Evolutionary conservation across 768 basidiomycete genomes (phyloP).

Genomic region (Mycena haematopus): DNA sequence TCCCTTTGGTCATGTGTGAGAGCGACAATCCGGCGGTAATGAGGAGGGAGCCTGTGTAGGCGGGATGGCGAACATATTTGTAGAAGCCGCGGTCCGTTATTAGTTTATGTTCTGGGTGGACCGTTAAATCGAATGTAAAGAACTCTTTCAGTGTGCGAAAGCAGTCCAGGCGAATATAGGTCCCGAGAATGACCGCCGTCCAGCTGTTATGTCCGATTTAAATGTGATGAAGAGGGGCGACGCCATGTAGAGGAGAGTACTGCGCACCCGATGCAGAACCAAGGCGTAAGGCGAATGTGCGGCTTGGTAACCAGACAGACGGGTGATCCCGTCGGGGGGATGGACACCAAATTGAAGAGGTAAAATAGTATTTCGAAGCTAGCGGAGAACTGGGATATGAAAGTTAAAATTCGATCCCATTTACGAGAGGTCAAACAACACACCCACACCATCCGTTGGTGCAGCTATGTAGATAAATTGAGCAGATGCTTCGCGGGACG

Average conservation of each 20-base stretch:
- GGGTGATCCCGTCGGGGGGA: constrained; percentile 40
- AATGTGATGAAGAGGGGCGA: not conserved
- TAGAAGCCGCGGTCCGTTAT: constrained; percentile 50
- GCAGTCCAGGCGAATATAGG: constrained; percentile 50
- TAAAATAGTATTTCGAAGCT: constrained; percentile 42
- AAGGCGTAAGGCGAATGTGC: constrained; percentile 40
- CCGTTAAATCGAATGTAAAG: constrained; percentile 57
- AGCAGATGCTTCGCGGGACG: constrained; percentile 4
- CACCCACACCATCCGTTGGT: constrained; percentile 18
- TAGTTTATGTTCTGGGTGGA: constrained; percentile 49
- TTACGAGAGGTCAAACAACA: constrained; percentile 27
- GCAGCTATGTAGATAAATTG: constrained; percentile 24
- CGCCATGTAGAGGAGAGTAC: no score
- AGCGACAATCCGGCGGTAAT: constrained; percentile 47
- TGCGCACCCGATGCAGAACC: constrained; percentile 39
- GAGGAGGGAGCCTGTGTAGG: constrained; percentile 54
- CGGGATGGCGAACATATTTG: constrained; percentile 53
- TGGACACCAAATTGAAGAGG: constrained; percentile 33
- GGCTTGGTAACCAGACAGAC: constrained; percentile 36
- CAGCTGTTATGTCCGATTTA: not conserved
- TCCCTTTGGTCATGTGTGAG: constrained; percentile 48
- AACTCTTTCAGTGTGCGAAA: constrained; percentile 51
- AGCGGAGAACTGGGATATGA: constrained; percentile 38
- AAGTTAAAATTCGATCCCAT: not conserved
- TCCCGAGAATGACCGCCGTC: constrained; percentile 40